A percentile compares a stretch with the other conserved stretches of the same genome.
Conservation (phyloP, 352 stramenopile species). For the Globisporangium solare region DNA sequence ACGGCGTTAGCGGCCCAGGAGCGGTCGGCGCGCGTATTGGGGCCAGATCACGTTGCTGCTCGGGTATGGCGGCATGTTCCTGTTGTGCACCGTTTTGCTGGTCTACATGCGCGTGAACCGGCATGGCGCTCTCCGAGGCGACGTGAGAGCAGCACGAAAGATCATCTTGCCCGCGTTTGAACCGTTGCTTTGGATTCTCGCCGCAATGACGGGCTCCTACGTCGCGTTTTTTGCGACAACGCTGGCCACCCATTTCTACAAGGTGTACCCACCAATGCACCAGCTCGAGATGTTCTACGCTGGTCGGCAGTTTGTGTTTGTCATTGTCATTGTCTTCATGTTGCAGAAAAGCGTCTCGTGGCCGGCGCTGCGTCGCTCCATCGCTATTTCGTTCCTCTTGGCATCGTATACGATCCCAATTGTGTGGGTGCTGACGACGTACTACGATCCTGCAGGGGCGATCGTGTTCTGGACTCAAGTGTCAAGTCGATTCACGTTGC, state of each 20-base stretch:
- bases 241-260: slow-evolving; percentile 11
- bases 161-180: slow-evolving; percentile 42
- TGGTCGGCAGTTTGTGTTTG: slow-evolving; percentile 29
- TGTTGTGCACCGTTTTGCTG: slow-evolving; percentile 15
- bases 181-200: slow-evolving; percentile 39
- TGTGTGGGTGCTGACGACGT: slow-evolving; percentile 7
- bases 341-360: slow-evolving; percentile 38
- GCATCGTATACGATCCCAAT: slow-evolving; percentile 27
- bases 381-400: slow-evolving; percentile 26
- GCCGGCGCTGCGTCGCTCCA: slow-evolving; percentile 25
- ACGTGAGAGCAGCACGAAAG: slow-evolving; percentile 22
- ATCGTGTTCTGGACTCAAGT: slow-evolving; percentile 11
- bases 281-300: slow-evolving; percentile 21
- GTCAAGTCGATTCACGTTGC: not conserved
- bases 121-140: slow-evolving; percentile 17
- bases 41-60: slow-evolving; percentile 21
- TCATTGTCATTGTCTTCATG: slow-evolving; percentile 39
- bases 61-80: slow-evolving; percentile 18
- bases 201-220: slow-evolving; percentile 10
- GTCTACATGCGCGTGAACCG: slow-evolving; percentile 24
- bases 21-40: not conserved
- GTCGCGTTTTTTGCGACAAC: slow-evolving; percentile 10
- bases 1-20: not conserved
- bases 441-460: not conserved
- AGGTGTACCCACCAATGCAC: slow-evolving; percentile 4